Base-by-base conservation (phyloP, 345 rosid species). In the Crucihimalaya himalaica region DNA sequence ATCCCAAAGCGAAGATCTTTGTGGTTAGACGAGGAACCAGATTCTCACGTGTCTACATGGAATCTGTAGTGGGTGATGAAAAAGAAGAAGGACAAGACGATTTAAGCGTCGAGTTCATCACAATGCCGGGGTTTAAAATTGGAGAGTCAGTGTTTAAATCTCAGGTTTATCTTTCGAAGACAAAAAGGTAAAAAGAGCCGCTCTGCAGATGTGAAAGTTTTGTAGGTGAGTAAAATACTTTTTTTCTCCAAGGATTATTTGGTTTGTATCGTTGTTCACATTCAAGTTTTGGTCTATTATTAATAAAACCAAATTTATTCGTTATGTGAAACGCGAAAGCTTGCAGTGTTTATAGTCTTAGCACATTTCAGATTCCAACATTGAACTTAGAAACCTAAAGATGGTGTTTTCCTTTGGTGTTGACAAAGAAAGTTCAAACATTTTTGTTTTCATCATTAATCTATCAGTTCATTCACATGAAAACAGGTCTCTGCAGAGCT, bases 101-200 rank as follows among this genome's bases (percentile, higher is more conserved):
- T 18, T 40, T 6, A 51, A 84, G 23, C 31, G 91, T 85, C 14
- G 87, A 83, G 80, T 83, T 89, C 68, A 84, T 82, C 68, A 79
- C 85, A 43, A 85, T 89, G 84, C 91, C 88, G 2, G 92, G 95
- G 58, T 85, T 84, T 56, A 85, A 76, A 64, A 74, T 85, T 6
- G 81, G 83, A 60, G 83, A 79, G 65, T 48, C 68, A 16, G 54
- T 85, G 50, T 23, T 85, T 52, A 84, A 57, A 57, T 83, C 85
- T 47, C 81, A 51, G 18, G 91, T 83, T 79, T 88, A 86, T 79
- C 73, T 84, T 70, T 83, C 89, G 1, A 64, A 78, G 62, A 43
- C 43, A 23, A 66, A 68, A 66, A 42, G 45, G 69, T 61, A 32
- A 35, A 37, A 39, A 50, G 16, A 20, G 21, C 15, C 2, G 9